Base-by-base conservation (phyloP, 805 yeast species). In the Hanseniaspora clermontiae region DNA sequence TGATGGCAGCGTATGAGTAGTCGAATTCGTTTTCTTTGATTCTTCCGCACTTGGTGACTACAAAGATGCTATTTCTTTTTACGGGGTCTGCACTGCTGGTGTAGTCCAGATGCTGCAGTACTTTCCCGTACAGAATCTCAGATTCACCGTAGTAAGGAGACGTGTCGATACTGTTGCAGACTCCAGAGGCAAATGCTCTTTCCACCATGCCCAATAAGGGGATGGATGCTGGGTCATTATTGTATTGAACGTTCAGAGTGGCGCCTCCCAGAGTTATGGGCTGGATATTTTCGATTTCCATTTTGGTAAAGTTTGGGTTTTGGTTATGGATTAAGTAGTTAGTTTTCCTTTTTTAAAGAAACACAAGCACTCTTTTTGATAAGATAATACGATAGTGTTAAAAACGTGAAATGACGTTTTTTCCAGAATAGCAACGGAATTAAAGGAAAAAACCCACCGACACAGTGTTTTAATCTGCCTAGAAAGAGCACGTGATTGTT, bases 141-240 rank as follows among this genome's bases (percentile, higher is more conserved):
- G 95, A 85, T 0, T 87, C 87, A 0, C 97, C 97, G 66, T 90
- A 90, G 70, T 87, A 89, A 3, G 97, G 96, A 0, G 96, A 86
- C 0, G 97, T 88, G 65, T 90, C 97, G 39, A 90, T 73, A 1
- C 95, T 93, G 48, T 75, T 77, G 59, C 87, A 72, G 4, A 46
- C 14, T 0, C 96, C 96, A 29, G 73, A 65, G 20, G 72, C 69
- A 62, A 90, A 82, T 0, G 90, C 93, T 14, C 67, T 63, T 49
- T 71, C 65, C 20, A 90, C 61, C 51, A 90, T 77, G 0, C 78
- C 80, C 11, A 69, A 72, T 11, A 82, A 74, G 1, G 87, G 84
- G 43, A 87, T 61, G 0, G 70, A 63, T 38, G 73, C 72, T 0
- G 95, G 95, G 62, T 85, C 77, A 11, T 74, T 79, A 59, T 84